A percentile compares a stretch with the other conserved stretches of the same genome.
Evolutionary conservation across 495 filamentous ascomycete species (phyloP).

Genomic region (Saxispiralis lemnorum): DNA sequence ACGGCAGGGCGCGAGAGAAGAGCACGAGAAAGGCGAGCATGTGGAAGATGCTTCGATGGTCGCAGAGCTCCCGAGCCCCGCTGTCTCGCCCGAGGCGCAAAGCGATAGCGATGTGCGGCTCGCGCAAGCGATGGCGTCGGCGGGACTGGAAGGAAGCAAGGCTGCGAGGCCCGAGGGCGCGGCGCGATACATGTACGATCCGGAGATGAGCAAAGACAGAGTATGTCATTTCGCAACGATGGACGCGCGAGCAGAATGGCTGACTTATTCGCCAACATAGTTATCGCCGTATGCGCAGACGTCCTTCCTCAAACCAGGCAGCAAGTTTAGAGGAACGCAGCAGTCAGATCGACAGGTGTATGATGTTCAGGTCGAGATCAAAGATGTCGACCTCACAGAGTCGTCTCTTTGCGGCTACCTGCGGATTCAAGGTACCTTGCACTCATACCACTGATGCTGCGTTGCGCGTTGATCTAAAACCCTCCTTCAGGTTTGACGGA

Average conservation of each 20-base stretch:
- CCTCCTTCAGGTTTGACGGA: constrained; percentile 62
- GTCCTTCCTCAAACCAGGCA: constrained; percentile 73
- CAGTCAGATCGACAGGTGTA: constrained; percentile 81
- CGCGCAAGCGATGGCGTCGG: constrained; percentile 2
- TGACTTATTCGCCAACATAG: constrained; percentile 21
- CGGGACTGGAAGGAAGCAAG: background rate
- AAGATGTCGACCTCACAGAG: constrained; percentile 85
- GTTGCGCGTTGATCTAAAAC: constrained; percentile 4
- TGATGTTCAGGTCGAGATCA: constrained; percentile 91
- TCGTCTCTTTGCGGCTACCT: constrained; percentile 93
- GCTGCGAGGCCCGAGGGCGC: background rate
- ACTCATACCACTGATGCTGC: background rate
- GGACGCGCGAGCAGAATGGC: background rate
- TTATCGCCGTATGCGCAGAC: constrained; percentile 48
- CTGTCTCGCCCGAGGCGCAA: constrained; percentile 18
- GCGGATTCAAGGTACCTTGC: constrained; percentile 64
- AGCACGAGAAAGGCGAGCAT: constrained; percentile 10
- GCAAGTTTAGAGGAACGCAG: constrained; percentile 77
- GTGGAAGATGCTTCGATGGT: constrained; percentile 18
- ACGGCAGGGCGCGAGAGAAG: background rate
- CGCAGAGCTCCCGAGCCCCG: constrained; percentile 20
- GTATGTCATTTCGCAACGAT: constrained; percentile 1
- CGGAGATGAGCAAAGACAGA: constrained; percentile 1
- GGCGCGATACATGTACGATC: constrained; percentile 8
- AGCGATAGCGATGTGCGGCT: constrained; percentile 8